phyloP scores from a whole-genome alignment of 805 yeast genomes.

The Barnettozyma sucrosica region DNA sequence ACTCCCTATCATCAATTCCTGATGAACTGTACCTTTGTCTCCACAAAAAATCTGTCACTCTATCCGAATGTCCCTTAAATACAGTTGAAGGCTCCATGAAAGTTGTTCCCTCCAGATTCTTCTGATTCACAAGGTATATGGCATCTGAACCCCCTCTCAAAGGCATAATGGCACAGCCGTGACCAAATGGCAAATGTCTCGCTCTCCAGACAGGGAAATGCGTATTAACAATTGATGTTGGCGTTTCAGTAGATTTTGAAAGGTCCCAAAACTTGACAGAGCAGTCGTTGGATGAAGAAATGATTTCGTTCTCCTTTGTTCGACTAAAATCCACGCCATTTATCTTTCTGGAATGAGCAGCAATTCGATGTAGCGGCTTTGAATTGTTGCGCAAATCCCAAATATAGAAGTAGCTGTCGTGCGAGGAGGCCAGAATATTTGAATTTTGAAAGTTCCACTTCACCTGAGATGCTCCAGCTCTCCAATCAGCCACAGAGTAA shows the following conservation, averaged over 20 bases:
- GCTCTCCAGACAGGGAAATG: slow-evolving; percentile 89
- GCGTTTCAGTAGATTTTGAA: slow-evolving; percentile 34
- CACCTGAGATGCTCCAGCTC: slow-evolving; percentile 91
- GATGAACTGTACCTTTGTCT: slow-evolving; percentile 51
- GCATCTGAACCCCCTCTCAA: slow-evolving; percentile 72
- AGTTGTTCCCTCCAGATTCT: slow-evolving; percentile 26
- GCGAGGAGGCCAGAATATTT: slow-evolving; percentile 77
- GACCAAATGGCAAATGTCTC: slow-evolving; percentile 83
- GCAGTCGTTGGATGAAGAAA: slow-evolving; percentile 83
- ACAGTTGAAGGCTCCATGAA: slow-evolving; percentile 47
- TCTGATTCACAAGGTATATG: slow-evolving; percentile 30
- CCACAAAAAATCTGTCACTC: slow-evolving; percentile 88
- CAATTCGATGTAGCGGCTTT: slow-evolving; percentile 57
- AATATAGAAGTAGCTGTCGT: slow-evolving; percentile 69
- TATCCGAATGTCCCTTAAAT: slow-evolving; percentile 78
- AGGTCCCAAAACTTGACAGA: slow-evolving; percentile 82
- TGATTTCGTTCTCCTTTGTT: slow-evolving; percentile 49
- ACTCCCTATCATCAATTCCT: slow-evolving; percentile 64
- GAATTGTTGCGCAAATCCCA: slow-evolving; percentile 92
- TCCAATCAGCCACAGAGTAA: slow-evolving; percentile 84
- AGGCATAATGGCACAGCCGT: slow-evolving; percentile 86
- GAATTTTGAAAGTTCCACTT: slow-evolving; percentile 84
- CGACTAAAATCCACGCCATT: slow-evolving; percentile 85
- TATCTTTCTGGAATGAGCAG: slow-evolving; percentile 80
- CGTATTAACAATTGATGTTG: slow-evolving; percentile 57